phyloP scores from a whole-genome alignment of 2,329 filamentous ascomycete species.

The Davidsoniella neocaledoniae region DNA sequence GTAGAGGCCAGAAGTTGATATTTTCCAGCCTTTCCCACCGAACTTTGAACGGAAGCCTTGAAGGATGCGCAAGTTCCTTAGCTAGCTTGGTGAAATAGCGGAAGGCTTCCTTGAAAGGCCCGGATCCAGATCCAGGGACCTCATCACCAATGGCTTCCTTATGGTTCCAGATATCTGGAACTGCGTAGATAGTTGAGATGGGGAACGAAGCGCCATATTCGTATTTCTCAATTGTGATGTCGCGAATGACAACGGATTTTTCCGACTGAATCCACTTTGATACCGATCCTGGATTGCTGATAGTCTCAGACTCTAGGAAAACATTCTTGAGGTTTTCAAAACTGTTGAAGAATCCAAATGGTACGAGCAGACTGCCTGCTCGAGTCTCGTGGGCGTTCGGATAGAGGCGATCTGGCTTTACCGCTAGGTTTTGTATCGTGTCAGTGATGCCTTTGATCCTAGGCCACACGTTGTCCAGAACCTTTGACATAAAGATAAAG shows the following conservation, averaged over 20 bases:
- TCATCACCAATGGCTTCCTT: background rate
- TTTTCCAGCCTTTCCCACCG: background rate
- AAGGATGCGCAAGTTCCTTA: too few relatives aligned
- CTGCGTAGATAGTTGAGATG: background rate
- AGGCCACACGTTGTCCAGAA: background rate
- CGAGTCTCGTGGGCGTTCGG: background rate
- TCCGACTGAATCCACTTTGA: conserved; percentile 6
- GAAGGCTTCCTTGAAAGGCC: background rate
- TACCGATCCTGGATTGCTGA: background rate
- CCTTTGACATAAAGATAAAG: background rate
- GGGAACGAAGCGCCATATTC: background rate
- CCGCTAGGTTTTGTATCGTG: conserved; percentile 8
- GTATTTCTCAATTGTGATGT: background rate
- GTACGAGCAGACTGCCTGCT: background rate
- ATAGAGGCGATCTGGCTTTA: background rate
- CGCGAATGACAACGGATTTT: conserved; percentile 3
- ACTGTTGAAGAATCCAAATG: conserved; percentile 1
- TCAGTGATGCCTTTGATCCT: background rate
- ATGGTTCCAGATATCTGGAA: conserved; percentile 2
- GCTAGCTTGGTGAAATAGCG: too few relatives aligned
- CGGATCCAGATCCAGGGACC: conserved; percentile 1
- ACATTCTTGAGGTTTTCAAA: conserved; percentile 8
- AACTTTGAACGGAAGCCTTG: too few relatives aligned
- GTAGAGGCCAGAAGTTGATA: conserved; percentile 5
- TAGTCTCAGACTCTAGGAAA: background rate